Evolutionary conservation across 2,329 filamentous ascomycete species (phyloP).

Genomic region (Fusarium subtropicale): DNA sequence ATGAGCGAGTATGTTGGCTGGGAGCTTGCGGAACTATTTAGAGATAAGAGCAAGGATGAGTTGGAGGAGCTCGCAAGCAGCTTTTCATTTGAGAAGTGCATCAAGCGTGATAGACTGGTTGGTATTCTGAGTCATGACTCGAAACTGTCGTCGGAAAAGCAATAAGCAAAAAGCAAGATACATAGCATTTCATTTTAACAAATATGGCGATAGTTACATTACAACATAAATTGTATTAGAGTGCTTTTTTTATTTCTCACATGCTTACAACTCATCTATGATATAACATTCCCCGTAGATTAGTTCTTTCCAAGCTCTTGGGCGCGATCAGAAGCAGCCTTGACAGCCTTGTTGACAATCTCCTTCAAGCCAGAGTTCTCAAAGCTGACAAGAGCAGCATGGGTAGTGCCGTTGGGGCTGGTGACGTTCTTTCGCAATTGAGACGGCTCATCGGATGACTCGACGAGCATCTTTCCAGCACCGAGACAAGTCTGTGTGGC

Average conservation of each 20-base stretch:
- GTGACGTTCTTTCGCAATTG: conserved; percentile 64
- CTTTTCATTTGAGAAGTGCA: conserved; percentile 66
- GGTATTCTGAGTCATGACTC: conserved; percentile 55
- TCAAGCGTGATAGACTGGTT: conserved; percentile 63
- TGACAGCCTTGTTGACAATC: conserved; percentile 60
- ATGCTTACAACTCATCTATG: neutral
- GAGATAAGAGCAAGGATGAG: conserved; percentile 61
- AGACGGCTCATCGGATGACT: conserved; percentile 58
- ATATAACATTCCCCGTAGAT: neutral
- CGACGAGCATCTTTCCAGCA: conserved; percentile 63
- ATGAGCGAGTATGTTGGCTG: conserved; percentile 63
- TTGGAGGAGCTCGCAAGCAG: conserved; percentile 64
- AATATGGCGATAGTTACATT: neutral
- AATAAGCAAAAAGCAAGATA: neutral
- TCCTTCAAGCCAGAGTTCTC: conserved; percentile 57
- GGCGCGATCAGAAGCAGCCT: conserved; percentile 57
- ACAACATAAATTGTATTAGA: neutral
- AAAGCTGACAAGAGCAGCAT: conserved; percentile 62
- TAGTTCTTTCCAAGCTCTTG: conserved; percentile 58
- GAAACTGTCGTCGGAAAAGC: neutral
- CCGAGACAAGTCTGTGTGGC: conserved; percentile 64
- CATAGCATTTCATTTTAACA: neutral
- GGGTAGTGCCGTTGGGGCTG: conserved; percentile 64
- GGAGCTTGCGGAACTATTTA: conserved; percentile 68
- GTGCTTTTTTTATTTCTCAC: neutral